Evolutionary conservation across 176 grass and related monocot genomes (phyloP), one percentile per base, ranked within the genome.

Genomic region (Sorghum bicolor): DNA sequence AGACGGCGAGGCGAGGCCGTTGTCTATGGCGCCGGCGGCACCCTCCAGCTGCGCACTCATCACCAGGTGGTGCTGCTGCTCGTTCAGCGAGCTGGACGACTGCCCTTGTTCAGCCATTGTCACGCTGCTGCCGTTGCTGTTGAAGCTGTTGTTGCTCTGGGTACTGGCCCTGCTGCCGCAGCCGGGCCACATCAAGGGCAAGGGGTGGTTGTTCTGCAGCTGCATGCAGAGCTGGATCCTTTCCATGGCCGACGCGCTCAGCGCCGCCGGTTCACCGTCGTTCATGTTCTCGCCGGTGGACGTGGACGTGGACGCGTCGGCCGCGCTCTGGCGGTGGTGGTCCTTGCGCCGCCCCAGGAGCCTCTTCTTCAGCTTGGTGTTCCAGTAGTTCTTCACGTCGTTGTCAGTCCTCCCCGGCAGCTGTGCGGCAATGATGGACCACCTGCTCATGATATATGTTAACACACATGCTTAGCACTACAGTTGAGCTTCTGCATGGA

Each of bases 351-450:
- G 85, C 16, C 92, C 92, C 13, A 97, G 84, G 19, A 97, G 92
- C 62, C 82, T 85, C 85, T 97, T 97, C 92, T 97, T 97, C 37
- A 97, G 90, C 75, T 94, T 97, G 19, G 95, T 97, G 84, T 97
- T 94, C 95, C 95, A 97, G 92, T 97, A 97, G 86, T 97, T 97
- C 82, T 97, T 97, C 41, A 97, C 84, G 6, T 97, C 95, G 28
- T 97, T 97, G 76, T 97, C 95, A 0, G 95, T 97, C 87, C 95
- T 94, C 15, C 95, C 95, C 8, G 92, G 92, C 86, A 97, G 86
- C 80, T 97, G 95, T 0, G 95, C 95, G 5, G 95, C 95, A 70
- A 97, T 97, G 81, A 97, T 94, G 22, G 95, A 97, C 95, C 95
- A 97, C 89, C 95, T 97, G 84, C 78, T 50, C 45, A 70, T 75